Evolutionary conservation across 2,329 filamentous ascomycete species (phyloP).

Genomic region (Emmonsiellopsis sp.): DNA sequence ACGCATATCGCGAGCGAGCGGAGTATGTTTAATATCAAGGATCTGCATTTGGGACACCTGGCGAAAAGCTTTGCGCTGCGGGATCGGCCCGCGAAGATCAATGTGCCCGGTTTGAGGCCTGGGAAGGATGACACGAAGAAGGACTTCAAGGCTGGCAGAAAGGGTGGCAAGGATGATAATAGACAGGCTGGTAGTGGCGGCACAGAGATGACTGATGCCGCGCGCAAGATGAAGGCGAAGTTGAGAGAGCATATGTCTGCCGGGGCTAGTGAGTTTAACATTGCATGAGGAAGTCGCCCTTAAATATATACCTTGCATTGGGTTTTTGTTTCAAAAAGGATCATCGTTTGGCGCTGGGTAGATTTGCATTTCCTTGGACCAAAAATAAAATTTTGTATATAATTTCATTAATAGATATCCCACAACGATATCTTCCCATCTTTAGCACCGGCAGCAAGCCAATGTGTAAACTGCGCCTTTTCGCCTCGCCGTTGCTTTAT

Average conservation of each 20-base stretch:
- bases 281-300: constrained; percentile 30
- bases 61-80: constrained; percentile 88
- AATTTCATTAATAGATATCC: constrained; percentile 66
- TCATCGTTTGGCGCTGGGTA: neutral
- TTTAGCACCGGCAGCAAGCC: constrained; percentile 84
- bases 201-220: constrained; percentile 37
- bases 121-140: constrained; percentile 38
- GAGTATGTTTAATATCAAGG: constrained; percentile 80
- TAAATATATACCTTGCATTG: constrained; percentile 10
- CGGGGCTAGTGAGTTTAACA: constrained; percentile 49
- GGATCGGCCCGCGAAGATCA: constrained; percentile 77
- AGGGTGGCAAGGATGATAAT: constrained; percentile 21
- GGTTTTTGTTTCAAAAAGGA: neutral
- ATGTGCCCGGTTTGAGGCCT: constrained; percentile 40
- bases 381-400: neutral
- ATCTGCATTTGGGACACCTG: constrained; percentile 82
- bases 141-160: constrained; percentile 36
- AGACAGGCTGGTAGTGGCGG: constrained; percentile 16
- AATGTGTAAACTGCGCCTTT: constrained; percentile 65
- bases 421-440: constrained; percentile 93
- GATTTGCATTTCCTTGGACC: neutral
- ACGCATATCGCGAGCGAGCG: constrained; percentile 84
- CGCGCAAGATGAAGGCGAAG: constrained; percentile 45
- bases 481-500: constrained; percentile 56
- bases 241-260: constrained; percentile 39